Base-by-base conservation (phyloP, 176 grass and related monocot species). In the Eragrostis curvula region DNA sequence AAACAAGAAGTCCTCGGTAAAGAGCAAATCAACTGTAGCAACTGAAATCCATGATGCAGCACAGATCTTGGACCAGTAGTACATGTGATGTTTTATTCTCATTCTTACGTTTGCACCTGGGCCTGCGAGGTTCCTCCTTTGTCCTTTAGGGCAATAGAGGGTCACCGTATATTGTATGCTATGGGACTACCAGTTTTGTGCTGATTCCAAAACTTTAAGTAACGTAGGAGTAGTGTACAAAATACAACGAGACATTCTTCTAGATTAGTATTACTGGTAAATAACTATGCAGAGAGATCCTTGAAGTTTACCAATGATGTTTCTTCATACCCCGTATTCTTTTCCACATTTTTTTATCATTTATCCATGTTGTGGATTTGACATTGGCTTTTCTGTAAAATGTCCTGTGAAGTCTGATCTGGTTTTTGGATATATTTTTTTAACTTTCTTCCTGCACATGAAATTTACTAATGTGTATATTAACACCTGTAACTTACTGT, bases 1-100 rank as follows among this genome's bases (percentile, higher is more conserved):
- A 71, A 40, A 36, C 16, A n/a, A 6, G 32, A 36, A 36, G 32
- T 36, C 41, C 60, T 86, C 39, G 58, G 68, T 67, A 86, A 86
- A 67, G 49, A 65, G 24, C 45, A 36, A 65, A 46, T 57, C 13
- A 3, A 15, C 39, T 66, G 45, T 85, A 65, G 20, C 7, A 49
- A 9, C 23, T 39, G 71, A 59, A 59, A 32, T 21, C 50, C 9
- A 52, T 29, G 48, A 66, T 10, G 56, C 57, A 21, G 36, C 36
- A 47, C 23, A 50, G 7, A 68, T 18, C 20, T 28, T 66, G 39
- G 59, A 9, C 70, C 81, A 44, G 17, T 27, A n/a, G 53, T 25
- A 20, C 48, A 69, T 79, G 17, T 30, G 56, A 62, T 79, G 44
- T 25, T 50, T 70, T 45, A 23, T 11, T 28, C 21, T n/a, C 32